Conservation (phyloP, 306 rosid species). For the Albizia julibrissin region DNA sequence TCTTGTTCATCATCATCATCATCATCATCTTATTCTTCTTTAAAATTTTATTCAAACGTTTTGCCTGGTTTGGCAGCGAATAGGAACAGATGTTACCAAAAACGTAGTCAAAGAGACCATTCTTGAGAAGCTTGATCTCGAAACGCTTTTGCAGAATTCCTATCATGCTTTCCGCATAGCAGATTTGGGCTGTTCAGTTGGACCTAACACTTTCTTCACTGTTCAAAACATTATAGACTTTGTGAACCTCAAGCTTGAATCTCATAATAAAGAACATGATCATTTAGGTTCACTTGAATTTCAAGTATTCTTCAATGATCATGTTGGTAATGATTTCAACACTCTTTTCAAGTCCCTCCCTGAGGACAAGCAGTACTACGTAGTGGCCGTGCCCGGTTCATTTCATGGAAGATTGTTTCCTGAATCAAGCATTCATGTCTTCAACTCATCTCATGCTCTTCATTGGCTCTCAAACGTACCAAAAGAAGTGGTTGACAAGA, state of each 20-base stretch:
- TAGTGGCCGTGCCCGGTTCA: not conserved
- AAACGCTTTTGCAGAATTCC: not conserved
- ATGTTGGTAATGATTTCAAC: too few relatives aligned
- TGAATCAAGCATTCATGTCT: too few relatives aligned
- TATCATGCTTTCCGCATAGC: not conserved
- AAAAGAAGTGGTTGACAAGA: too few relatives aligned
- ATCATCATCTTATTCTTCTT: too few relatives aligned
- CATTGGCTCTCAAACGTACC: too few relatives aligned
- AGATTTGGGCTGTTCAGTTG: not conserved
- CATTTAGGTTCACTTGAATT: not conserved
- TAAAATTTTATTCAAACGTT: not conserved
- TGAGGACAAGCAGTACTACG: not conserved
- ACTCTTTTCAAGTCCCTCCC: not conserved
- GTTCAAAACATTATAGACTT: not conserved
- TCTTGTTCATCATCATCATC: too few relatives aligned
- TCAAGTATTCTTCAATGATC: too few relatives aligned
- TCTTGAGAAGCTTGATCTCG: not conserved
- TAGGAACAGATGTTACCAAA: too few relatives aligned
- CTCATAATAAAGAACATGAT: not conserved
- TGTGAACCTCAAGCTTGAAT: not conserved
- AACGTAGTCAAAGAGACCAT: not conserved
- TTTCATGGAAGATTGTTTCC: too few relatives aligned
- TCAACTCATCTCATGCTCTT: too few relatives aligned
- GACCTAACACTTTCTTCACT: not conserved
- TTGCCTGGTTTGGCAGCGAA: too few relatives aligned